phyloP scores from a whole-genome alignment of 1,284 basidiomycete species.

The Puccinia horiana region DNA sequence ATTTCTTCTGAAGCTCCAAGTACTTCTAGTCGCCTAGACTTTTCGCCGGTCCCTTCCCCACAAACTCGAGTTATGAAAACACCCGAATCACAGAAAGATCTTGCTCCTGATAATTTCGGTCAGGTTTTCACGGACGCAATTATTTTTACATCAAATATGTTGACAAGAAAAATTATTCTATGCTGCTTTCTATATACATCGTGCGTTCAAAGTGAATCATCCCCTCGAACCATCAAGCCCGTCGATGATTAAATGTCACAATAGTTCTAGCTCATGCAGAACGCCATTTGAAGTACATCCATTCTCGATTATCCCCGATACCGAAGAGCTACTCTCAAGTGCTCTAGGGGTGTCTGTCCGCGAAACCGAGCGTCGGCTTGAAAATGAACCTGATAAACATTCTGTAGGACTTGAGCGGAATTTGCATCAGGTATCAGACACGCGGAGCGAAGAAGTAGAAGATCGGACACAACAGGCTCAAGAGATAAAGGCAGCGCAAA shows the following conservation, averaged over 20 bases:
- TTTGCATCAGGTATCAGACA: background rate
- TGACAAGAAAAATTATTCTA: background rate
- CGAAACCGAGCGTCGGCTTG: background rate
- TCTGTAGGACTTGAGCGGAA: background rate
- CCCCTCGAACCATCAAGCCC: background rate
- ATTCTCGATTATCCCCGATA: background rate
- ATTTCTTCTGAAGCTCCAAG: slow-evolving; percentile 19
- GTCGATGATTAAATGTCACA: background rate
- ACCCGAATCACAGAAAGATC: background rate
- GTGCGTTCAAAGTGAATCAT: background rate
- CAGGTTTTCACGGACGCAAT: background rate
- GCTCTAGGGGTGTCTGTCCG: background rate
- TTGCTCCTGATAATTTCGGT: background rate
- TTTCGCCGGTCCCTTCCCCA: slow-evolving; percentile 16
- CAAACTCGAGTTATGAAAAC: background rate
- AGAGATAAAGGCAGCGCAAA: background rate
- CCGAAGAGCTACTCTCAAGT: background rate
- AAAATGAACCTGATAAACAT: background rate
- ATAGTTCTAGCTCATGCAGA: background rate
- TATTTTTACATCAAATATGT: background rate
- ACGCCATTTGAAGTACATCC: background rate
- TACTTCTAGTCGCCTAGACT: background rate
- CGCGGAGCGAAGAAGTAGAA: background rate
- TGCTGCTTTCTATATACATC: background rate
- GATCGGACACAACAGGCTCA: background rate